Evolutionary conservation across 345 rosid genomes (phyloP).

Genomic region (Adansonia digitata): DNA sequence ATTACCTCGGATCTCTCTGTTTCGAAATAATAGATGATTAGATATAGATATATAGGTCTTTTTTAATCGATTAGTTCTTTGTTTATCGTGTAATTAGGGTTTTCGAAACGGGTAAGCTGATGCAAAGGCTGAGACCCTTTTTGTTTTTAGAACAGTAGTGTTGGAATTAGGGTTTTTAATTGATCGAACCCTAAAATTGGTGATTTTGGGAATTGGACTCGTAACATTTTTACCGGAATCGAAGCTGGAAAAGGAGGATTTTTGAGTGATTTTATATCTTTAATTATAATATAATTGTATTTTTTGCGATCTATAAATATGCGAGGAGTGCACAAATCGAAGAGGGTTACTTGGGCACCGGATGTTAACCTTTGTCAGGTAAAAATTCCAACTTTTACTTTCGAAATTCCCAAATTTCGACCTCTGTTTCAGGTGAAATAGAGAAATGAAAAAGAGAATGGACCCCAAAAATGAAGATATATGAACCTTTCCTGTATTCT

Average conservation of each 20-base stretch:
- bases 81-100: conserved; percentile 22
- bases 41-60: neutral
- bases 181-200: conserved; percentile 15
- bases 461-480: neutral
- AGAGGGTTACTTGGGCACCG: conserved; percentile 85
- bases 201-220: conserved; percentile 10
- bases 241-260: conserved; percentile 23
- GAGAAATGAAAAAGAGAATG: neutral
- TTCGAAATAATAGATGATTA: neutral
- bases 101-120: conserved; percentile 18
- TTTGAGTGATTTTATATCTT: neutral
- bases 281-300: conserved; percentile 3
- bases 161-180: conserved; percentile 22
- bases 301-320: conserved; percentile 44
- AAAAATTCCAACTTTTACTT: conserved; percentile 28
- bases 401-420: neutral
- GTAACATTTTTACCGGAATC: conserved; percentile 20
- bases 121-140: neutral
- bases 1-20: conserved; percentile 46
- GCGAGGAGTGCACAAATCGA: conserved; percentile 76
- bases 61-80: conserved; percentile 1
- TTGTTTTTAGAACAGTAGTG: neutral
- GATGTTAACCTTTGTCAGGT: conserved; percentile 98
- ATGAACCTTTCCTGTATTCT: neutral
- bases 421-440: conserved; percentile 4